These are phyloP conservation scores for Suhomyces tanzawaensis DNA, from an alignment of 805 yeast genomes.

Conservation along the genomic window DNA sequence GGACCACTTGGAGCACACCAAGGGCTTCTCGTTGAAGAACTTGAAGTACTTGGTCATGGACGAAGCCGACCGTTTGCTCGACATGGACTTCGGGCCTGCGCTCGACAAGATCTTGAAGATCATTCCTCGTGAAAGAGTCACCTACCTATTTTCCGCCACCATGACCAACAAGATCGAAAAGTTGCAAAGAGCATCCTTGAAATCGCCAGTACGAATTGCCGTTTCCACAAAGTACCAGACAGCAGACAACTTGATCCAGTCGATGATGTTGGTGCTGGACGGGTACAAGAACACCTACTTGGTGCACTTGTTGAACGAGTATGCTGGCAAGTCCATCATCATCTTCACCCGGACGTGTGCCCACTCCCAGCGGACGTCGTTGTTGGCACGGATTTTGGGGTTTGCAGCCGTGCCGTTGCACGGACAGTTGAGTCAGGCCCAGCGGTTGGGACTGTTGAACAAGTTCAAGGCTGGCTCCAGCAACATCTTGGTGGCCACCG, in stretches of 20 bases:
- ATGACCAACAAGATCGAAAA: slow-evolving; percentile 95
- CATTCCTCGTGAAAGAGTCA: slow-evolving; percentile 81
- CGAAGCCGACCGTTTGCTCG: slow-evolving; percentile 94
- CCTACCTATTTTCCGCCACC: slow-evolving; percentile 92
- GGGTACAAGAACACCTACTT: slow-evolving; percentile 88
- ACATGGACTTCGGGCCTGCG: slow-evolving; percentile 96
- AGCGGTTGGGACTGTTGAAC: slow-evolving; percentile 78
- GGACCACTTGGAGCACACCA: slow-evolving; percentile 91
- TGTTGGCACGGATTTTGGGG: slow-evolving; percentile 75
- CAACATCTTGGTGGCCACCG: slow-evolving; percentile 74
- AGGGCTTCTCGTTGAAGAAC: slow-evolving; percentile 79
- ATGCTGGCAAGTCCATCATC: slow-evolving; percentile 79
- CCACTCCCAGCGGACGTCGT: slow-evolving; percentile 87
- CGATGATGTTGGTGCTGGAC: slow-evolving; percentile 86
- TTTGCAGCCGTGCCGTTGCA: slow-evolving; percentile 90
- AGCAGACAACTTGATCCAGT: slow-evolving; percentile 89
- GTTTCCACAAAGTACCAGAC: slow-evolving; percentile 88
- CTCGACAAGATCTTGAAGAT: slow-evolving; percentile 79
- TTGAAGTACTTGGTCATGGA: slow-evolving; percentile 87
- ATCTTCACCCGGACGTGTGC: slow-evolving; percentile 94
- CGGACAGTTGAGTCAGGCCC: slow-evolving; percentile 86
- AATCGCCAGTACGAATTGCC: slow-evolving; percentile 86
- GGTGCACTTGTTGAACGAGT: slow-evolving; percentile 79
- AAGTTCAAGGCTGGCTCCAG: slow-evolving; percentile 73
- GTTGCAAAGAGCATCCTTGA: slow-evolving; percentile 86